A percentile compares a stretch with the other conserved stretches of the same genome.
These are phyloP conservation scores for Vaccinium myrtillus DNA, from an alignment of 148 eudicot genomes.

Conservation along the genomic window DNA sequence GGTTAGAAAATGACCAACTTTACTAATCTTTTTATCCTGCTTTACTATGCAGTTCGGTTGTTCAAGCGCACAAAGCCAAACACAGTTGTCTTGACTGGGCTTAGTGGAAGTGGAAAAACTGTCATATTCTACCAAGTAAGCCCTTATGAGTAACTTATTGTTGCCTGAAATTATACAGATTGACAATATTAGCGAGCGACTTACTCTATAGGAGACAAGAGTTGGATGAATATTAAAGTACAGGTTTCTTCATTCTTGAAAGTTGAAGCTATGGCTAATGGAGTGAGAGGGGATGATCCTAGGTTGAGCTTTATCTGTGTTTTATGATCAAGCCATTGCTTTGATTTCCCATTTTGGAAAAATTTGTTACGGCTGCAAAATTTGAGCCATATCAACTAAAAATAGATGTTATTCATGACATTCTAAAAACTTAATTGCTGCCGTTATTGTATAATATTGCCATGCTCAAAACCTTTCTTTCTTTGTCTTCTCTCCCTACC, in stretches of 20 bases:
- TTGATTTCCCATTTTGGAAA: slow-evolving; percentile 11
- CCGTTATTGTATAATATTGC: neutral
- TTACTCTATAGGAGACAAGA: neutral
- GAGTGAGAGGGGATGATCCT: neutral
- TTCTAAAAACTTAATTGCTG: neutral
- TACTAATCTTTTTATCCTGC: neutral
- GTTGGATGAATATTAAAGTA: neutral
- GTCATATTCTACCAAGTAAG: slow-evolving; percentile 84
- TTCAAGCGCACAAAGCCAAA: slow-evolving; percentile 65
- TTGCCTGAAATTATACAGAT: neutral
- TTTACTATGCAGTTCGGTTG: slow-evolving; percentile 55
- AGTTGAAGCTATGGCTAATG: neutral
- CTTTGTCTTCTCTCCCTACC: neutral
- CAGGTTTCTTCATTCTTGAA: neutral
- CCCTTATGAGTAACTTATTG: neutral
- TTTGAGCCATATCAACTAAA: neutral
- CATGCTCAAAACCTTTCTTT: too few species aligned
- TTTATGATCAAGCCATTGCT: slow-evolving; percentile 3
- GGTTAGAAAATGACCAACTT: neutral
- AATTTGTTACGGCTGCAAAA: neutral
- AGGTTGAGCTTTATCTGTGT: neutral
- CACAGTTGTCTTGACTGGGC: slow-evolving; percentile 81
- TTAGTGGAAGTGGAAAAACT: slow-evolving; percentile 91
- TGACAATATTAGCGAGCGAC: neutral
- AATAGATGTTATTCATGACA: neutral